Percentiles rank a stretch among this genome's conserved stretches.
Evolutionary conservation across 1,139 yeast species (phyloP).

Genomic region (Ogataea hybrid): DNA sequence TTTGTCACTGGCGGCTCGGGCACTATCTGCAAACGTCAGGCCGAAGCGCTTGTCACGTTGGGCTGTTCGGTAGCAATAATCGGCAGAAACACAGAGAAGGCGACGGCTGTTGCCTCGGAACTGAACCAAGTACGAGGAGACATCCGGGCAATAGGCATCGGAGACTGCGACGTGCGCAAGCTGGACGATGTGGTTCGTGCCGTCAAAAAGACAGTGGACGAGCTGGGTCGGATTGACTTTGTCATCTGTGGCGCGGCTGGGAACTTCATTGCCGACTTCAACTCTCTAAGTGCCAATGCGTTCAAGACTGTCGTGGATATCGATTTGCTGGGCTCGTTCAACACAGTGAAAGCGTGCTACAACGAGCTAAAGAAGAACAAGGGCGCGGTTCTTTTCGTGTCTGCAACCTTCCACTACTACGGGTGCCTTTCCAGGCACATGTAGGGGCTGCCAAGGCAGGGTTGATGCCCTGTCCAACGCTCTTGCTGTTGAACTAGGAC

Average conservation of each 20-base stretch:
- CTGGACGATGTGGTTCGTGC: slow-evolving; percentile 57
- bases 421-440: slow-evolving; percentile 87
- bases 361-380: slow-evolving; percentile 60
- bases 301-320: slow-evolving; percentile 83
- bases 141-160: slow-evolving; percentile 64
- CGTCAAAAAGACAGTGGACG: slow-evolving; percentile 58
- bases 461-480: slow-evolving; percentile 82
- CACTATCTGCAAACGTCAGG: slow-evolving; percentile 82
- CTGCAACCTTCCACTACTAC: slow-evolving; percentile 84
- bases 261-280: slow-evolving; percentile 78
- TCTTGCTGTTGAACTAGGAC: slow-evolving; percentile 86
- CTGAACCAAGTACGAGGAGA: slow-evolving; percentile 54
- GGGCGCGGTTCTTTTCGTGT: slow-evolving; percentile 72
- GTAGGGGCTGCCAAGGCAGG: slow-evolving; percentile 93
- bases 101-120: slow-evolving; percentile 66
- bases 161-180: slow-evolving; percentile 74
- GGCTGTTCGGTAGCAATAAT: slow-evolving; percentile 88
- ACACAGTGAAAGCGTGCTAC: slow-evolving; percentile 79
- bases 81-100: slow-evolving; percentile 70
- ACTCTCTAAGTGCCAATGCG: slow-evolving; percentile 76
- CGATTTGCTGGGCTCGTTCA: slow-evolving; percentile 82
- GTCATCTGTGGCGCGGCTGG: slow-evolving; percentile 98
- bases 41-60: slow-evolving; percentile 73
- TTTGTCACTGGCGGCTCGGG: slow-evolving; percentile 97
- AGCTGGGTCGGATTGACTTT: slow-evolving; percentile 72